Percentiles rank a stretch among this genome's conserved stretches.
Evolutionary conservation across 225 moss, liverwort and hornwort species (phyloP).

Genomic region (Pseudoscleropodium purum): DNA sequence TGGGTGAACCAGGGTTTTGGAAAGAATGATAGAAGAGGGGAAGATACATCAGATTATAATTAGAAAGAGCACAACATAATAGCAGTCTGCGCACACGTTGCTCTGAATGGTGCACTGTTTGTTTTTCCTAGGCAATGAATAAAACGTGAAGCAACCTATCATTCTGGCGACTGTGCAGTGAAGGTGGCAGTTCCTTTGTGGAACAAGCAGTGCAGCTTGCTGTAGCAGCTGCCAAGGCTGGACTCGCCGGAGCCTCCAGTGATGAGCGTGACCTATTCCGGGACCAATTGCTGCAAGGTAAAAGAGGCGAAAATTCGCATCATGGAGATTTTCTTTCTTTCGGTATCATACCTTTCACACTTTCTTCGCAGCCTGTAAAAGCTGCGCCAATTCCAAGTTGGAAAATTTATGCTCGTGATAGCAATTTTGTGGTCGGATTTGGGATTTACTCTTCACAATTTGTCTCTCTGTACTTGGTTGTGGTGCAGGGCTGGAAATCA

Average conservation of each 20-base stretch:
- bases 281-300: conserved; percentile 66
- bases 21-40: background rate
- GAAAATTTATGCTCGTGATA: background rate
- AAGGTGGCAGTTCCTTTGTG: conserved; percentile 89
- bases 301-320: background rate
- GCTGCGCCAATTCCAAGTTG: background rate
- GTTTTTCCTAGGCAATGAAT: conserved; percentile 22
- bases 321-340: background rate
- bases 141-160: conserved; percentile 53
- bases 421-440: background rate
- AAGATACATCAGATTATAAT: background rate
- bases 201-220: conserved; percentile 91
- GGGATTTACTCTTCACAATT: background rate
- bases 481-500: conserved; percentile 72
- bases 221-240: conserved; percentile 64
- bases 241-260: conserved; percentile 27
- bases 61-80: background rate
- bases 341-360: background rate
- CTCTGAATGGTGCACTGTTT: conserved; percentile 35
- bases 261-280: conserved; percentile 37
- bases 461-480: background rate
- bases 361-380: background rate
- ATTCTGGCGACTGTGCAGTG: conserved; percentile 90
- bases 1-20: background rate
- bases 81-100: conserved; percentile 11